Evolutionary conservation across 345 rosid genomes (phyloP).

Genomic region (Nasturtium officinale): DNA sequence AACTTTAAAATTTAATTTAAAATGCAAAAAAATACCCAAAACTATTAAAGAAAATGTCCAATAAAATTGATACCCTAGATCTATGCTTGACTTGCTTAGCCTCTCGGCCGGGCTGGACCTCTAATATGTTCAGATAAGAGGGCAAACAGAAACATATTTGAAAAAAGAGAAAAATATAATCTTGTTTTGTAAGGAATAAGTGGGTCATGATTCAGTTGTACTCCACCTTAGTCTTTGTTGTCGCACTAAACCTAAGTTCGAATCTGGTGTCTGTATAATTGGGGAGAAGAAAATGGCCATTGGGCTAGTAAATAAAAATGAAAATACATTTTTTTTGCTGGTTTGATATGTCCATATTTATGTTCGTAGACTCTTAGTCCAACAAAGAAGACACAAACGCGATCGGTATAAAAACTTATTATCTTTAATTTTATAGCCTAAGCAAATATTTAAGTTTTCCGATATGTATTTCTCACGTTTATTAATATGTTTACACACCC

Average conservation of each 20-base stretch:
- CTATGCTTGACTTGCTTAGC: no score
- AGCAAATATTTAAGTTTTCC: background rate
- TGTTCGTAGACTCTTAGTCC: background rate
- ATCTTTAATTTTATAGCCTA: background rate
- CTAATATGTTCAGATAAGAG: background rate
- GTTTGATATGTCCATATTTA: background rate
- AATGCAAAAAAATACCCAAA: no score
- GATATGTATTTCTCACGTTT: background rate
- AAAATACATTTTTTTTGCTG: background rate
- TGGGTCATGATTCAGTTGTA: background rate
- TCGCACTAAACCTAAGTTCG: background rate
- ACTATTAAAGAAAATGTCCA: no score
- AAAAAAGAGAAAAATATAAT: background rate
- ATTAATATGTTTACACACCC: background rate
- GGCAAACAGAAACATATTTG: background rate
- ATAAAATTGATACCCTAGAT: no score
- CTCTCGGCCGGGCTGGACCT: no score
- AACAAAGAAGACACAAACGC: background rate
- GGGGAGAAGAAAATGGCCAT: background rate
- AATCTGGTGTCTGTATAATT: background rate
- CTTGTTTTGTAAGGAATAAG: background rate
- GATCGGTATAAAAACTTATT: background rate
- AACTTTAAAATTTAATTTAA: no score
- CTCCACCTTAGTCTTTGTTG: background rate
- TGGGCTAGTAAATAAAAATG: background rate